Evolutionary conservation across 441 rosid species (phyloP), one percentile per base, ranked within the genome.

Genomic region (Theobroma grandiflorum): DNA sequence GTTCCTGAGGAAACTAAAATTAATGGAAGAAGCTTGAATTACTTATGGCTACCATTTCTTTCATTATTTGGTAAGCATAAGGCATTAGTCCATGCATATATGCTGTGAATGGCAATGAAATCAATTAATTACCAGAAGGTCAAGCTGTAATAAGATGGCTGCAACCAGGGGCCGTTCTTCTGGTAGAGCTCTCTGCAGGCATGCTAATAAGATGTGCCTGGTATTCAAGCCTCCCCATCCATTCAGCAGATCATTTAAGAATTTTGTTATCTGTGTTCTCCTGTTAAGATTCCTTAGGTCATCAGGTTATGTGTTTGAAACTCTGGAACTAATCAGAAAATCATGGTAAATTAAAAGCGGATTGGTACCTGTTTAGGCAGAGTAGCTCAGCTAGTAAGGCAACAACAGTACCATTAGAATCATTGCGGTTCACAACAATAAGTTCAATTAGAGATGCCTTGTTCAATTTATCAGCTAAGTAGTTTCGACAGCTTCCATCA

Each of bases 91-190:
- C 33, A 16, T 16, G 33, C 18, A 55, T 72, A 72, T 53, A 57
- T 38, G 16, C 50, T 73, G 18, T 9, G 76, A 38, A 38, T 37
- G 49, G 61, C 31, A 80, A 79, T 53, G 69, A 58, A 78, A 62
- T 75, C 2, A 11, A 26, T 58, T 75, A 45, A 84, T 82, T 83
- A 90, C 95, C 88, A 92, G 80, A 80, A 92, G 91, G 75, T 90
- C 95, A 62, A 92, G 90, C 85, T 88, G 94, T 33, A 92, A 80
- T 22, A 92, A 77, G 73, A 90, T 77, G 38, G 85, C 85, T 26
- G 94, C 95, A 43, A 89, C 80, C 33, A 88, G 16, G 0, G 93
- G 96, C 0, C 88, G 88, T 47, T 89, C 92, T 85, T 86, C 90
- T 4, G 83, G 83, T 26, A 81, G 72, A 79, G 91, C 85, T 62